Percentiles rank a stretch among this genome's conserved stretches.
phyloP scores from a whole-genome alignment of 257 asterid genomes.

The Solanum gandarillasii region DNA sequence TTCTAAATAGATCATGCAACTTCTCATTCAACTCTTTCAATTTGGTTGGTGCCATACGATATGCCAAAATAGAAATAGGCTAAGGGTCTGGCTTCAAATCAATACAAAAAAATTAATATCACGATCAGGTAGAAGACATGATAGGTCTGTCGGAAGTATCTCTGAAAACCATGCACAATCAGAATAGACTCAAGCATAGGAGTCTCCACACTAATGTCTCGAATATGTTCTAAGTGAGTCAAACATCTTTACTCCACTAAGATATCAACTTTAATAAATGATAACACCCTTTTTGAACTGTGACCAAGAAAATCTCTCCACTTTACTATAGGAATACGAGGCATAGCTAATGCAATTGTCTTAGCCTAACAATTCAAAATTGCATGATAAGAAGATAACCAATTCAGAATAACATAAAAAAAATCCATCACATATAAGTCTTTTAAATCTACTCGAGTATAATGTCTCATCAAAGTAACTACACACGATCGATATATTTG shows the following conservation, averaged over 20 bases:
- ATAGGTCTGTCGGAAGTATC: not conserved
- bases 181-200: not conserved
- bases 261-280: not conserved
- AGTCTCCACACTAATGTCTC: not conserved
- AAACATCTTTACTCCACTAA: not conserved
- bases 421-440: not conserved
- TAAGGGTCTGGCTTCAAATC: too few relatives aligned
- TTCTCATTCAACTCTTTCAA: not conserved
- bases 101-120: too few relatives aligned
- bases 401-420: not conserved
- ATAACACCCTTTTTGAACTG: not conserved
- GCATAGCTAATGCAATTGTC: not conserved
- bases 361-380: not conserved
- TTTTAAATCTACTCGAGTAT: not conserved
- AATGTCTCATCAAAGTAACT: not conserved
- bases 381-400: not conserved
- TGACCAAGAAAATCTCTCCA: not conserved
- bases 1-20: not conserved
- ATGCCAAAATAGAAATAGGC: too few relatives aligned
- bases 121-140: not conserved
- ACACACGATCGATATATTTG: too few relatives aligned
- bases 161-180: not conserved
- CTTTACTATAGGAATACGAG: not conserved
- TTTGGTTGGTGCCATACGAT: not conserved
- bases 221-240: not conserved